Evolutionary conservation across 495 filamentous ascomycete species (phyloP), one percentile per base, ranked within the genome.

Genomic region (Copromyces sp.): DNA sequence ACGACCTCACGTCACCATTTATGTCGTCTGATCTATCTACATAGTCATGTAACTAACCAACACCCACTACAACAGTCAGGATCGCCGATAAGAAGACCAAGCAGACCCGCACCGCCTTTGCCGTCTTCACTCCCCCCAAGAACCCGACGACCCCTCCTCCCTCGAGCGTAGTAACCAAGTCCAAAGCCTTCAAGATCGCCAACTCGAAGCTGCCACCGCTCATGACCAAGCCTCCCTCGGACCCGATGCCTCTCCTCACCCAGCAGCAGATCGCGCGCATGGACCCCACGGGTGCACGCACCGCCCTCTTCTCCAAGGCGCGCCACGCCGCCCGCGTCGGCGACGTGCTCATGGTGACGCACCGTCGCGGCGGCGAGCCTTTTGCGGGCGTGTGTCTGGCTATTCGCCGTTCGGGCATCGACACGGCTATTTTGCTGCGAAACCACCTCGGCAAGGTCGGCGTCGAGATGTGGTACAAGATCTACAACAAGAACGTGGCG

Each of bases 401-500:
- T 75, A 95, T 98, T 78, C 90, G 94, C 38, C 85, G 94, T 42
- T 87, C 88, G 7, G 94, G 94, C 74, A 86, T 96, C 35, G 95
- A 99, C 80, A 95, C 93, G 7, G 91, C 90, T 1, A 88, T 98
- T 59, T 81, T 97, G 73, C 85, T 99, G 70, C 86, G 95, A 37
- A 94, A 94, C 77, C 88, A 94, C 75, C 80, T 99, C 70, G 90
- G 89, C 59, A 86, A 91, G 70, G 88, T 95, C 7, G 92, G 93
- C 68, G 94, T 97, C n/a, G 95, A 99, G 88, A 94, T 97, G 93
- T 97, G 93, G 88, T 93, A 90, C 79, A 99, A 98, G 87, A 84
- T 97, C 69, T 98, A 93, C 84, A 90, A 87, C 74, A 94, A 94
- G 73, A 93, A 92, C 80, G 90, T 98, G 69, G 87, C 91, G 77